Evolutionary conservation across 1,139 yeast species (phyloP).

Genomic region (Yamadazyma songkhlaensis): DNA sequence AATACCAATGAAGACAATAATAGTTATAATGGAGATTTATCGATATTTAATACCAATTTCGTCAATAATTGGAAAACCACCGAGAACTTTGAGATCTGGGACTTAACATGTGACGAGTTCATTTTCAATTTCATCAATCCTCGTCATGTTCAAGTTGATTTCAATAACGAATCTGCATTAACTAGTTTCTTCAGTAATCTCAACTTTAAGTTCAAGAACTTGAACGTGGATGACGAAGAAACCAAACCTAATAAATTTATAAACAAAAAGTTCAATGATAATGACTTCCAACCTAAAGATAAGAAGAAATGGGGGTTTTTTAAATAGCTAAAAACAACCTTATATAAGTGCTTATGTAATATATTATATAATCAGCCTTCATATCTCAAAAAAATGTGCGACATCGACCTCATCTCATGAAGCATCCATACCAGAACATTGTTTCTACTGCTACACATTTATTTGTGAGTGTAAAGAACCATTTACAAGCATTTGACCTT

Average conservation of each 20-base stretch:
- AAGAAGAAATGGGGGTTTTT: constrained; percentile 12
- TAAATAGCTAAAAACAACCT: too few relatives aligned
- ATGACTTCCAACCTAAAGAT: constrained; percentile 4
- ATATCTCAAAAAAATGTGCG: too few relatives aligned
- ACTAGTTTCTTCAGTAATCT: constrained; percentile 26
- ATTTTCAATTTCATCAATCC: constrained; percentile 87
- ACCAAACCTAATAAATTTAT: constrained; percentile 15
- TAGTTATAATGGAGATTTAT: constrained; percentile 27
- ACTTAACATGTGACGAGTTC: constrained; percentile 77
- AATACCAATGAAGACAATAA: constrained; percentile 17
- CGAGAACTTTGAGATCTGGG: constrained; percentile 68
- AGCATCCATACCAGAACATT: constrained; percentile 68
- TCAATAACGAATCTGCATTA: constrained; percentile 12
- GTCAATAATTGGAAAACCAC: constrained; percentile 65
- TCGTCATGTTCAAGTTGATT: constrained; percentile 46
- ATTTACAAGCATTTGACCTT: constrained; percentile 48
- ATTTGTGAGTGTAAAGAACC: constrained; percentile 57
- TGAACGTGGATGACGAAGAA: constrained; percentile 10
- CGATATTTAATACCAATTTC: constrained; percentile 53
- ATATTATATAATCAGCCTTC: too few relatives aligned
- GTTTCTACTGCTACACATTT: constrained; percentile 44
- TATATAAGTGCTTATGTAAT: too few relatives aligned
- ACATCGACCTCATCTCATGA: constrained; percentile 31
- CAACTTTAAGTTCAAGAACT: constrained; percentile 13
- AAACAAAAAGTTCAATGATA: constrained; percentile 6